phyloP scores from a whole-genome alignment of 2,329 filamentous ascomycete genomes.

The Neofusicoccum kwambonambiense region DNA sequence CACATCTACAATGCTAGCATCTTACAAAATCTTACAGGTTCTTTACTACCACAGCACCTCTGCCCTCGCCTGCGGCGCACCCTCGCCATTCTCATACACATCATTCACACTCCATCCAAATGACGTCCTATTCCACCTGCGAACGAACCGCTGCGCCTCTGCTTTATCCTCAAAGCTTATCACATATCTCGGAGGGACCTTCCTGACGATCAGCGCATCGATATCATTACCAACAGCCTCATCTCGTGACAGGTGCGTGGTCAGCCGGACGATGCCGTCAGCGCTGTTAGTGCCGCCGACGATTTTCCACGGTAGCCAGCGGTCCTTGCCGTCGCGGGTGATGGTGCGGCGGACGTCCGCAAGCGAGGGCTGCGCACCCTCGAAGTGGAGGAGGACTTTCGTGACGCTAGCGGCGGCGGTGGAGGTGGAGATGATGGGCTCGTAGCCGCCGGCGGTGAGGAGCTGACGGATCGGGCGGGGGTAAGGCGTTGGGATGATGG shows the following conservation, averaged over 20 bases:
- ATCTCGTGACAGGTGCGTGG: background rate
- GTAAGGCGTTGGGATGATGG: constrained; percentile 23
- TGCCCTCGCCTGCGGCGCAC: background rate
- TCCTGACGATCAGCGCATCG: constrained; percentile 30
- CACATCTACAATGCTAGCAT: too few species aligned
- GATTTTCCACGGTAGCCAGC: constrained; percentile 36
- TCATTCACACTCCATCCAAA: background rate
- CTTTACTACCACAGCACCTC: constrained; percentile 10
- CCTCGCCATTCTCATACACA: background rate
- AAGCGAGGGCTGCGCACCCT: constrained; percentile 33
- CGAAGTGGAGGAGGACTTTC: constrained; percentile 29
- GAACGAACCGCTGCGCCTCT: constrained; percentile 54
- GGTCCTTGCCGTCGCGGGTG: constrained; percentile 29
- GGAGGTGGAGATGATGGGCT: background rate
- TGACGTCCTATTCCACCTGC: constrained; percentile 51
- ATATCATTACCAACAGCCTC: background rate
- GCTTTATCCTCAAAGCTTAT: constrained; percentile 55
- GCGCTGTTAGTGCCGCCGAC: constrained; percentile 26
- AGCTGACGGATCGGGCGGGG: constrained; percentile 18
- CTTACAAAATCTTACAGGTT: too few species aligned
- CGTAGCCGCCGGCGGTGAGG: constrained; percentile 15
- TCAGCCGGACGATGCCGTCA: constrained; percentile 22
- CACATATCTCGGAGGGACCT: constrained; percentile 50
- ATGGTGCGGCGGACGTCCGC: constrained; percentile 32
- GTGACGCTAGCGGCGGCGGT: background rate